These are phyloP conservation scores for Globisporangium uncinulatum DNA, from an alignment of 352 stramenopile species.

Conservation along the genomic window DNA sequence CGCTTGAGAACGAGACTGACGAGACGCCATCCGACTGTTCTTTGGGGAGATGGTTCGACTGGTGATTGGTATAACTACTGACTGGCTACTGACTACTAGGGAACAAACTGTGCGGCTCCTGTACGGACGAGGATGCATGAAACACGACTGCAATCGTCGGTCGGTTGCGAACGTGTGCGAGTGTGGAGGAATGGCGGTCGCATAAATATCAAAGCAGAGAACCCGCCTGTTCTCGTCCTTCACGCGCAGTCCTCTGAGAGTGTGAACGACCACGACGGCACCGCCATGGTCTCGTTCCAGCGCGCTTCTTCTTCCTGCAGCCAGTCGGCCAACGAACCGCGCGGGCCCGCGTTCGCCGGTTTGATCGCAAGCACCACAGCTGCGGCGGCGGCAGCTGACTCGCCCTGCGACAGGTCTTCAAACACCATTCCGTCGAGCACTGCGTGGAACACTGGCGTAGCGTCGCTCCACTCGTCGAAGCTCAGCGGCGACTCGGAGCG, in stretches of 20 bases:
- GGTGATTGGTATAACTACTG: no score
- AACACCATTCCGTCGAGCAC: slow-evolving; percentile 42
- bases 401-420: slow-evolving; percentile 35
- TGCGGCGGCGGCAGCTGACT: slow-evolving; percentile 15
- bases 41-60: no score
- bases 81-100: no score
- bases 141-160: background rate
- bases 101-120: no score
- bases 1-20: no score
- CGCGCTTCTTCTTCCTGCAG: slow-evolving; percentile 51
- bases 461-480: slow-evolving; percentile 59
- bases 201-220: slow-evolving; percentile 12
- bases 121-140: background rate
- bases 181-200: background rate
- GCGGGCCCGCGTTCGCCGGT: slow-evolving; percentile 4
- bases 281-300: slow-evolving; percentile 46
- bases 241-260: slow-evolving; percentile 35
- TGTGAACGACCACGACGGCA: slow-evolving; percentile 54
- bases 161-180: background rate
- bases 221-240: background rate
- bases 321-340: slow-evolving; percentile 45
- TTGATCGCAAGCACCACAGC: slow-evolving; percentile 3
- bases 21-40: no score
- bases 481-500: slow-evolving; percentile 42
- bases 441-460: slow-evolving; percentile 23